Base-by-base conservation (phyloP, 2,329 filamentous ascomycete species). In the Coniochaeta sp. region DNA sequence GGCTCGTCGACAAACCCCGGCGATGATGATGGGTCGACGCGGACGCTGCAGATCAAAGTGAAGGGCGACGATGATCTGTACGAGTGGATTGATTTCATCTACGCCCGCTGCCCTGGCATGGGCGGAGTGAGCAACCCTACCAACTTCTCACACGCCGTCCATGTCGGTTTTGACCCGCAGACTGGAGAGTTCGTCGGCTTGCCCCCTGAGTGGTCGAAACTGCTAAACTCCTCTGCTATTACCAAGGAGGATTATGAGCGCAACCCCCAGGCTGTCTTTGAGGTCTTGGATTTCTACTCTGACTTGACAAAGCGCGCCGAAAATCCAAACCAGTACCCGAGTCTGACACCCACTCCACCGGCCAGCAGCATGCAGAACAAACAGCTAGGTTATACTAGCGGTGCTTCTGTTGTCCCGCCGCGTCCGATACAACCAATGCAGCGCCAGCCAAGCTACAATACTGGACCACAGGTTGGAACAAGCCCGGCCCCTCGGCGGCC, bases 191-290 rank as follows among this genome's bases (percentile, higher is more conserved):
- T 99, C 69, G 91, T 96, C 56, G 95, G 95, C 43, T 76, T 99
- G 66, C 95, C 95, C 1, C 88, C 91, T 6, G 95, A 99, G 78
- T 99, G 95, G 95, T 95, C 96, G 71, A 96, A 96, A 75, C 82
- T 99, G 58, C 82, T 99, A 66, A 98, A 95, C 70, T 93, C 92
- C 9, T 98, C 95, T 2, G 95, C 95, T 61, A 95, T 99, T 70
- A 98, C 95, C 62, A 96, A 97, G 76, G 95, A 99, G 70, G 95
- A 99, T 73, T 98, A 98, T 75, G 91, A 96, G 76, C 93, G 95
- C 71, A 97, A 99, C 70, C 95, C 95, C 6, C 89, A 93, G 77
- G 91, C 86, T 62, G 89, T 86, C 28, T 87, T 91, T 60, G 90
- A 93, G 71, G 90, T 91, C 52, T 78, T 93, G 19, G 89, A 93